A percentile compares a stretch with the other conserved stretches of the same genome.
phyloP scores from a whole-genome alignment of 202 grass and related monocot species.

The Setaria viridis region DNA sequence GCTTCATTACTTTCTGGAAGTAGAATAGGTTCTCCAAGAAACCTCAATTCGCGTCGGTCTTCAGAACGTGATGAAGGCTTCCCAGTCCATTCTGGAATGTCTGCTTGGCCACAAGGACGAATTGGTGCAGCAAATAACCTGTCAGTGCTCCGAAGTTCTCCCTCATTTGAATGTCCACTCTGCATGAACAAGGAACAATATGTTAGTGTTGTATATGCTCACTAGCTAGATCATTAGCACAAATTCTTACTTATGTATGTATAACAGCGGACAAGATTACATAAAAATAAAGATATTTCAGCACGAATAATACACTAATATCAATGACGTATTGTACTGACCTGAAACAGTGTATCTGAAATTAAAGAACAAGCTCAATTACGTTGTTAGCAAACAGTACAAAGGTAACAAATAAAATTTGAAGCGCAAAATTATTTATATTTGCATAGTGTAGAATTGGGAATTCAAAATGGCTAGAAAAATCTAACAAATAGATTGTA shows the following conservation, averaged over 20 bases:
- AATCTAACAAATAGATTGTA: background rate
- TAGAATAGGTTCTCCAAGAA: slow-evolving; percentile 66
- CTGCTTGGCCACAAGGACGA: slow-evolving; percentile 51
- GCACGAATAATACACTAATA: background rate
- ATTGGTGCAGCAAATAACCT: slow-evolving; percentile 27
- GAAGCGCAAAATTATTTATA: background rate
- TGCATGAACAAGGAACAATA: slow-evolving; percentile 34
- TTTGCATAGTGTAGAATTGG: background rate
- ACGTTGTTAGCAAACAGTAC: background rate
- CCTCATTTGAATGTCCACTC: slow-evolving; percentile 43
- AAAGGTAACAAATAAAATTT: background rate
- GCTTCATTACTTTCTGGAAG: slow-evolving; percentile 50
- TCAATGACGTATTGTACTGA: background rate
- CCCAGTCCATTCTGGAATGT: slow-evolving; percentile 63
- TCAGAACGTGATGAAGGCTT: slow-evolving; percentile 39
- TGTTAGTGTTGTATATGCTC: background rate
- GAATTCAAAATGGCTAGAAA: background rate
- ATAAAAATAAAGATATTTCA: slow-evolving; percentile 26
- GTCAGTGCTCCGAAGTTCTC: slow-evolving; percentile 14
- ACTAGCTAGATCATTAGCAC: slow-evolving; percentile 3
- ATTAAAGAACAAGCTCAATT: background rate
- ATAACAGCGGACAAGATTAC: background rate
- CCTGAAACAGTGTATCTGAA: background rate
- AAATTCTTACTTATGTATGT: background rate
- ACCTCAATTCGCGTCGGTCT: slow-evolving; percentile 54